Evolutionary conservation across 805 yeast species (phyloP).

Genomic region (Nakazawaea ishiwadae): DNA sequence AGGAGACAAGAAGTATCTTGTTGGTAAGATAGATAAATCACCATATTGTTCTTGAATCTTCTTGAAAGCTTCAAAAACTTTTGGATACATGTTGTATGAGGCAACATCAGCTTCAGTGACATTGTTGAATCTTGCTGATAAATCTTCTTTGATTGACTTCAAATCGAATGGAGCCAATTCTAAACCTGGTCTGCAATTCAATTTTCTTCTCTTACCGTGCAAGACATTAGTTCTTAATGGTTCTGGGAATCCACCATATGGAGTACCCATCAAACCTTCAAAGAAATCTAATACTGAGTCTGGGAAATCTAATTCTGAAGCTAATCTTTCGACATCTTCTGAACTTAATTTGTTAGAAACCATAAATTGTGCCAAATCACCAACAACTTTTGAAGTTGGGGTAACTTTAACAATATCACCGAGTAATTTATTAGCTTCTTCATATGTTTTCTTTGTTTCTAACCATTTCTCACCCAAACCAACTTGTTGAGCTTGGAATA

Average conservation of each 20-base stretch:
- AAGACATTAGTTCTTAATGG: conserved; percentile 91
- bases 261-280: conserved; percentile 99
- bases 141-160: conserved; percentile 63
- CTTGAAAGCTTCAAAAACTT: conserved; percentile 87
- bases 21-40: conserved; percentile 91
- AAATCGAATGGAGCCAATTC: conserved; percentile 82
- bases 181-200: conserved; percentile 89
- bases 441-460: conserved; percentile 92
- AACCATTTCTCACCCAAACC: conserved; percentile 97
- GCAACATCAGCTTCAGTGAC: conserved; percentile 89
- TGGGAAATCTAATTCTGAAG: conserved; percentile 94
- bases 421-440: conserved; percentile 81
- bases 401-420: conserved; percentile 99
- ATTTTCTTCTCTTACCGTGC: conserved; percentile 87
- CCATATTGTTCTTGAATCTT: conserved; percentile 75
- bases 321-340: conserved; percentile 84
- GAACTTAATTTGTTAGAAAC: conserved; percentile 86
- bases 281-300: conserved; percentile 97
- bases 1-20: conserved; percentile 83
- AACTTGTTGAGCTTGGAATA: conserved; percentile 99
- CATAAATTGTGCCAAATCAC: conserved; percentile 99
- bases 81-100: conserved; percentile 95
- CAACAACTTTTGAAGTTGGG: conserved; percentile 99
- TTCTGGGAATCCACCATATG: conserved; percentile 99
- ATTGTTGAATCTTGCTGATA: conserved; percentile 71